A percentile compares a stretch with the other conserved stretches of the same genome.
Conservation (phyloP, 2,329 filamentous ascomycete genomes). For the Gliomastix tumulicola region DNA sequence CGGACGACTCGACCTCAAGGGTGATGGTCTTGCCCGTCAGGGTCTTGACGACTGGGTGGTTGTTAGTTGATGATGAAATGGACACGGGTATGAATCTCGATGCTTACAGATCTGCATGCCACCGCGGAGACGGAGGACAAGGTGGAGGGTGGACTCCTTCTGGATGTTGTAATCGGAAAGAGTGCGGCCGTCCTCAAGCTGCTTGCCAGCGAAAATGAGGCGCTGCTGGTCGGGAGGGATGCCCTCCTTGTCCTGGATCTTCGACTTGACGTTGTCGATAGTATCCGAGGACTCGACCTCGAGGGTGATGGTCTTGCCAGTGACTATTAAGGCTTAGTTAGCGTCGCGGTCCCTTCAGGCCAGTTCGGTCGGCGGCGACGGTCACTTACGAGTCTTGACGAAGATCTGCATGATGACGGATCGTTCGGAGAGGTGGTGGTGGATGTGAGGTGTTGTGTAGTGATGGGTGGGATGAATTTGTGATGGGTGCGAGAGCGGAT, state of each 20-base stretch:
- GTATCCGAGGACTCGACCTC: slow-evolving; percentile 87
- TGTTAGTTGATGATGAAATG: slow-evolving; percentile 9
- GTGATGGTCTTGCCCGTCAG: slow-evolving; percentile 93
- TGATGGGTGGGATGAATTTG: background rate
- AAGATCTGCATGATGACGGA: slow-evolving; percentile 84
- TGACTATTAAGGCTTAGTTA: slow-evolving; percentile 52
- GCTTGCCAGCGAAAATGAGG: slow-evolving; percentile 93
- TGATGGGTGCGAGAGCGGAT: background rate
- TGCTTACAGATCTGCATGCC: slow-evolving; percentile 60
- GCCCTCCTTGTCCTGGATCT: slow-evolving; percentile 98
- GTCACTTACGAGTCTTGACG: slow-evolving; percentile 87
- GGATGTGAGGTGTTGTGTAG: background rate
- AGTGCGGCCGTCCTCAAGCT: slow-evolving; percentile 79
- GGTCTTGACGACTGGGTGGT: slow-evolving; percentile 60
- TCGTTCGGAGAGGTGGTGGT: background rate
- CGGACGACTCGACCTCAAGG: slow-evolving; percentile 78
- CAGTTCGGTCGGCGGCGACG: no score
- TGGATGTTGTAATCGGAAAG: slow-evolving; percentile 51
- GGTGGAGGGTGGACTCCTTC: slow-evolving; percentile 63
- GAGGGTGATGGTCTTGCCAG: slow-evolving; percentile 51
- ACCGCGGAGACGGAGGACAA: slow-evolving; percentile 65
- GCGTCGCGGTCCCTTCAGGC: no score
- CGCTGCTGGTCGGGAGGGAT: slow-evolving; percentile 96
- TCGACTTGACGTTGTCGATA: slow-evolving; percentile 95
- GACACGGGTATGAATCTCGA: background rate